phyloP scores from a whole-genome alignment of 768 basidiomycete species.

The Leccinum variicolor region DNA sequence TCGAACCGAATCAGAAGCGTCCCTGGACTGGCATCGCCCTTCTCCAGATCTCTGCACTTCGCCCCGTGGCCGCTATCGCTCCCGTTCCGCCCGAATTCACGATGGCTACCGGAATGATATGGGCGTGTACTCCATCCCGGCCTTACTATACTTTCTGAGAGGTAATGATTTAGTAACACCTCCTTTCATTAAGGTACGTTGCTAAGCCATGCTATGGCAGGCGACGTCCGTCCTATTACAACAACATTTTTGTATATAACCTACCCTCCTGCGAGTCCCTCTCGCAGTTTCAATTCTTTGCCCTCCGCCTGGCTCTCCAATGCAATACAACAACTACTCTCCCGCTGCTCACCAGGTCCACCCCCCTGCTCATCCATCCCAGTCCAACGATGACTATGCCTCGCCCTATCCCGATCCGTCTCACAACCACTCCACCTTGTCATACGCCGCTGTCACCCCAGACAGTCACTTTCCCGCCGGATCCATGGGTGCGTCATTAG shows the following conservation, averaged over 20 bases:
- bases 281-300: conserved; percentile 6
- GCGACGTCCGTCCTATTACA: conserved; percentile 34
- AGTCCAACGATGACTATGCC: conserved; percentile 18
- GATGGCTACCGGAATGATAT: conserved; percentile 34
- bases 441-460: conserved; percentile 27
- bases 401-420: conserved; percentile 24
- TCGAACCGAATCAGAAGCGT: conserved; percentile 24
- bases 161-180: conserved; percentile 37
- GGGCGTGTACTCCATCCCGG: conserved; percentile 33
- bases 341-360: conserved; percentile 18
- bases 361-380: conserved; percentile 16
- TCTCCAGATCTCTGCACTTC: conserved; percentile 25
- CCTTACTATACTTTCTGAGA: conserved; percentile 31
- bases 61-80: conserved; percentile 27
- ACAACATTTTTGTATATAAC: conserved; percentile 34
- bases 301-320: conserved; percentile 8
- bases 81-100: conserved; percentile 28
- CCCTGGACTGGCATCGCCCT: conserved; percentile 23
- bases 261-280: conserved; percentile 11
- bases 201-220: conserved; percentile 35
- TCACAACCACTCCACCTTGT: conserved; percentile 20
- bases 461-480: conserved; percentile 18
- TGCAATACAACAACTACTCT: conserved; percentile 30
- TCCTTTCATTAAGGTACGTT: conserved; percentile 37
- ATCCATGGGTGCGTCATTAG: conserved; percentile 25